A percentile compares a stretch with the other conserved stretches of the same genome.
phyloP scores from a whole-genome alignment of 2,329 filamentous ascomycete genomes.

The Pseudogymnoascus sp. region DNA sequence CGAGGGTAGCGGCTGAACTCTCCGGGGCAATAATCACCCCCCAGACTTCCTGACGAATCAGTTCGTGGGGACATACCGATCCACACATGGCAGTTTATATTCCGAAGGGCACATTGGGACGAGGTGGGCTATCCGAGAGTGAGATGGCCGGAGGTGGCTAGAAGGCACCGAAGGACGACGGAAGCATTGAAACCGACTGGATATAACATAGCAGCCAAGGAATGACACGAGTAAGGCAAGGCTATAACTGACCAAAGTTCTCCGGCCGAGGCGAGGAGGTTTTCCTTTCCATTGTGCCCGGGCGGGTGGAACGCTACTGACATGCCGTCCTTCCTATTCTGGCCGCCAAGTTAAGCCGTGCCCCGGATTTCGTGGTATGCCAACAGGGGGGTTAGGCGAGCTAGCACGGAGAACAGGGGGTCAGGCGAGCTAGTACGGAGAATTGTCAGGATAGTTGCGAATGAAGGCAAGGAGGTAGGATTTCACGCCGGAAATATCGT shows the following conservation, averaged over 20 bases:
- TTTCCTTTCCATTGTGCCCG: neutral
- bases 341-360: neutral
- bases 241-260: neutral
- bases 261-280: neutral
- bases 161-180: conserved; percentile 4
- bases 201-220: neutral
- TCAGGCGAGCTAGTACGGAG: neutral
- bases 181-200: neutral
- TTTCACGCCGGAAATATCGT: neutral
- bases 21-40: neutral
- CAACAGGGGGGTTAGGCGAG: neutral
- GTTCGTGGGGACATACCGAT: neutral
- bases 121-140: neutral
- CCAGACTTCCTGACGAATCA: neutral
- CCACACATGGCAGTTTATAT: conserved; percentile 7
- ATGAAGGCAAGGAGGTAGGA: neutral
- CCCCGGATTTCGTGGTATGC: conserved; percentile 2
- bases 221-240: neutral
- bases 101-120: neutral
- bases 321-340: neutral
- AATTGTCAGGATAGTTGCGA: neutral
- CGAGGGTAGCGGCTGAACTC: conserved; percentile 1
- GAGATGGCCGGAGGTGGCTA: neutral
- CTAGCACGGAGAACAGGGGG: neutral
- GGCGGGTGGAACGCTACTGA: neutral